phyloP scores from a whole-genome alignment of 352 stramenopile genomes.

The Phytophthora hybrid region DNA sequence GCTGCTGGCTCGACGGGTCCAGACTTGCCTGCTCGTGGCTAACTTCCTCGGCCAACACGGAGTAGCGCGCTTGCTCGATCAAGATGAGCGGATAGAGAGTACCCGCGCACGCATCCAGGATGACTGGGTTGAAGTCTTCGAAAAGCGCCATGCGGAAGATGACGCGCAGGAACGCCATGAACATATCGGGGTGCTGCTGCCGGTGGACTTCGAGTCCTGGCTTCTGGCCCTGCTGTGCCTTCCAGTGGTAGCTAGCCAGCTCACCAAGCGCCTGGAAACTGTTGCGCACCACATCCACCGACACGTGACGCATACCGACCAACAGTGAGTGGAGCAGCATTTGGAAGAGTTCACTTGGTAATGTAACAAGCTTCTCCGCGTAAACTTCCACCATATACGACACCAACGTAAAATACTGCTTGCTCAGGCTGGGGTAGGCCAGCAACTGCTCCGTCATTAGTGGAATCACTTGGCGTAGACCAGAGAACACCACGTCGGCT shows the following conservation, averaged over 20 bases:
- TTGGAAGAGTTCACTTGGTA: constrained; percentile 72
- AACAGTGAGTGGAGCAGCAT: constrained; percentile 82
- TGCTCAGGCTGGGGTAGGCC: constrained; percentile 85
- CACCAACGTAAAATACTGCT: constrained; percentile 91
- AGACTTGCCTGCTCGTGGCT: constrained; percentile 54
- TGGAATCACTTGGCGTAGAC: constrained; percentile 86
- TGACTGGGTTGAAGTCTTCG: constrained; percentile 79
- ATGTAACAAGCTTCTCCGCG: constrained; percentile 73
- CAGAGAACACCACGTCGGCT: constrained; percentile 90
- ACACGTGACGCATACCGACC: constrained; percentile 78
- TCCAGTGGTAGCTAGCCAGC: constrained; percentile 77
- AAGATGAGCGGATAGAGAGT: constrained; percentile 86
- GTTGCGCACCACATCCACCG: constrained; percentile 79
- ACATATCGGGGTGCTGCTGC: constrained; percentile 63
- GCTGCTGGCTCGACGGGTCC: constrained; percentile 56
- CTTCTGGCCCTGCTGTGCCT: constrained; percentile 57
- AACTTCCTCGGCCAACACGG: constrained; percentile 71
- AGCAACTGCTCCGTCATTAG: constrained; percentile 92
- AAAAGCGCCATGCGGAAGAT: constrained; percentile 86
- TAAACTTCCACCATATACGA: constrained; percentile 91
- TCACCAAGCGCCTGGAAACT: constrained; percentile 87
- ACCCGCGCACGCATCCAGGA: constrained; percentile 74
- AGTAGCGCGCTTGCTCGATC: constrained; percentile 80
- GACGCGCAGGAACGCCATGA: constrained; percentile 76
- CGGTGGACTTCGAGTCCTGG: constrained; percentile 59